Percentiles rank a stretch among this genome's conserved stretches.
Conservation (phyloP, 768 basidiomycete genomes). For the Neoboletus subvelutipes region DNA sequence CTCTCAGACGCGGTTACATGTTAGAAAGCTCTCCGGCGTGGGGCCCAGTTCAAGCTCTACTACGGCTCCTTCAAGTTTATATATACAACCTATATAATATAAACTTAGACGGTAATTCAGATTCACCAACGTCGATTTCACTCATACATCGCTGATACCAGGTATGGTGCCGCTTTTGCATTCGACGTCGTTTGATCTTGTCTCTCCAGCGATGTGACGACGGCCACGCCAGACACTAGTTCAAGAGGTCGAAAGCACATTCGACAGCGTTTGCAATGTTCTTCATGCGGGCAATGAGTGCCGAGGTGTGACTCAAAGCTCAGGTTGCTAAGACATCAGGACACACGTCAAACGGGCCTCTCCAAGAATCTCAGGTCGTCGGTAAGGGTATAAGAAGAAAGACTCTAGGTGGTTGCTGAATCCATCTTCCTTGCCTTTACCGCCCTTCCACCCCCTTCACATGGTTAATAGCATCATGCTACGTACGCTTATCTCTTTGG, state of each 20-base stretch:
- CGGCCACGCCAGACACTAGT: background rate
- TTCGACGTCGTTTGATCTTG: too few relatives aligned
- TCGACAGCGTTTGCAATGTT: background rate
- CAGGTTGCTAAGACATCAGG: background rate
- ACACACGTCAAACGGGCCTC: background rate
- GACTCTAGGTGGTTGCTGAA: background rate
- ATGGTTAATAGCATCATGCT: constrained; percentile 1
- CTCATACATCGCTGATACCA: too few relatives aligned
- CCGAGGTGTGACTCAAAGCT: background rate
- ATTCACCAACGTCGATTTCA: too few relatives aligned
- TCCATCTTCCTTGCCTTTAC: too few relatives aligned
- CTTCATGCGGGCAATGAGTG: background rate
- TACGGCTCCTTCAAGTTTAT: too few relatives aligned
- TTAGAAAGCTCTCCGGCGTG: too few relatives aligned
- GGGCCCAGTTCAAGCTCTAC: too few relatives aligned
- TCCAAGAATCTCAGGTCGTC: too few relatives aligned
- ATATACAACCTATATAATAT: too few relatives aligned
- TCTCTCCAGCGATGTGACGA: background rate
- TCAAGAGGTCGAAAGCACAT: background rate
- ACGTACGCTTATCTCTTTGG: background rate
- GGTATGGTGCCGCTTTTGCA: too few relatives aligned
- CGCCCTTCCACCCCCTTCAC: background rate
- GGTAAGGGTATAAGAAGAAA: background rate
- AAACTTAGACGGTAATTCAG: too few relatives aligned
- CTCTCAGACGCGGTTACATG: too few relatives aligned